Base-by-base conservation (phyloP, 1,139 yeast genomes). In the Eremothecium sinecaudum region DNA sequence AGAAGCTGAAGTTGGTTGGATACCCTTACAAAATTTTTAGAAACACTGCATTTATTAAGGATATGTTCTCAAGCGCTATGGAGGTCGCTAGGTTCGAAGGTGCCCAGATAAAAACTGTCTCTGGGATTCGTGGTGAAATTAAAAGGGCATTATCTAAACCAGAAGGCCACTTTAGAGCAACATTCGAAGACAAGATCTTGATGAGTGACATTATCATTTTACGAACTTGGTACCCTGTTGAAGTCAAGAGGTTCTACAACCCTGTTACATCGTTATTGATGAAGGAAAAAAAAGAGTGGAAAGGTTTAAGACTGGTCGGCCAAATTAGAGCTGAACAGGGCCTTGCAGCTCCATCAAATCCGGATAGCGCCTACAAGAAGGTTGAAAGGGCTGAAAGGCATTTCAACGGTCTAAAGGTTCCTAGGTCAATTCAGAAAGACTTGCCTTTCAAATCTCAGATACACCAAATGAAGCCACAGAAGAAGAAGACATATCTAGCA, bases 61-160 rank as follows among this genome's bases (percentile, higher is more conserved):
- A 87, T 53, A 92, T 92, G 99, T 92, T 92, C 58, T 70, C 79
- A 18, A 79, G 92, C 39, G 71, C 94, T 0, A 69, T 92, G 60
- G 99, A 92, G 62, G 95, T 87, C 38, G 97, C 97, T 30, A 83
- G 87, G 57, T 92, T 92, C 54, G 98, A 92, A 64, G 99, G 99
- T 38, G 98, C 98, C 0, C 79, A 87, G 27, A 83, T 92, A 52
- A 79, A 87, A 59, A 90, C 98, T 0, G 98, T 92, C 4, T 83
- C 95, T 3, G 98, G 99, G 38, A 84, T 92, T 40, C 68, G 98
- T 50, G 99, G 99, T 58, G 98, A 92, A 59, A 87, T 92, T 48
- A 92, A 92, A 57, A 71, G 96, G 46, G 98, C 97, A 0, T 66
- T 92, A 43, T 73, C 94, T 5, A 81, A 81, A 47, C 96, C 97